Evolutionary conservation across 805 yeast genomes (phyloP), one percentile per base, ranked within the genome.

Genomic region (Saturnispora hagleri): DNA sequence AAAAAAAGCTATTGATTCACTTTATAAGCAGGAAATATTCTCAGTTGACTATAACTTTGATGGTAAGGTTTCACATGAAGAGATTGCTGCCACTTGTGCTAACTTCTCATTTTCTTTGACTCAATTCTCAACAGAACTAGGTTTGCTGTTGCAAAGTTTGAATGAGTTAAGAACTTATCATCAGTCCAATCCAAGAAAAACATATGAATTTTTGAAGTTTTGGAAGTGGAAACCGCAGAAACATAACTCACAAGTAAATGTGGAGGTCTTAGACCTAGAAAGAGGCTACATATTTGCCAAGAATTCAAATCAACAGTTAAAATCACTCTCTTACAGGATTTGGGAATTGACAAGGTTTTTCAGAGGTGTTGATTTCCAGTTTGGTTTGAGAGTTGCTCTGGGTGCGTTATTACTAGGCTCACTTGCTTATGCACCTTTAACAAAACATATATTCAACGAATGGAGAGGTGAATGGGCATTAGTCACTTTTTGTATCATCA

Each of bases 391-490:
- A 43, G 95, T 86, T 13, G 93, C 89, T 0, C 60, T 86, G 12
- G 96, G 96, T 0, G 85, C 91, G 0, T 72, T 84, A 50, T 68
- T 76, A 5, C 67, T 87, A 28, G 81, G 89, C 0, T 57, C 77
- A 0, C 80, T 88, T 51, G 95, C 95, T 2, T 86, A 80, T 58
- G 60, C 78, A 27, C 81, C 82, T 2, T 61, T 63, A 12, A 79
- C 89, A 0, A 71, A 81, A 48, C 70, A 71, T 5, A 55, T 62
- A 1, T 88, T 86, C 59, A 74, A 69, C 46, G 73, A 71, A 42
- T 86, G 88, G 89, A 69, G 90, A 56, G 84, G 85, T 15, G 96
- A 87, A 63, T 87, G 96, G 96, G 82, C 89, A 0, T 67, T 87
- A 38, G 86, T 85, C n/a, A 82, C 89, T 0, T 87, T 80, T 58